phyloP scores from a whole-genome alignment of 768 basidiomycete genomes.

The Phanerochaete sordida region DNA sequence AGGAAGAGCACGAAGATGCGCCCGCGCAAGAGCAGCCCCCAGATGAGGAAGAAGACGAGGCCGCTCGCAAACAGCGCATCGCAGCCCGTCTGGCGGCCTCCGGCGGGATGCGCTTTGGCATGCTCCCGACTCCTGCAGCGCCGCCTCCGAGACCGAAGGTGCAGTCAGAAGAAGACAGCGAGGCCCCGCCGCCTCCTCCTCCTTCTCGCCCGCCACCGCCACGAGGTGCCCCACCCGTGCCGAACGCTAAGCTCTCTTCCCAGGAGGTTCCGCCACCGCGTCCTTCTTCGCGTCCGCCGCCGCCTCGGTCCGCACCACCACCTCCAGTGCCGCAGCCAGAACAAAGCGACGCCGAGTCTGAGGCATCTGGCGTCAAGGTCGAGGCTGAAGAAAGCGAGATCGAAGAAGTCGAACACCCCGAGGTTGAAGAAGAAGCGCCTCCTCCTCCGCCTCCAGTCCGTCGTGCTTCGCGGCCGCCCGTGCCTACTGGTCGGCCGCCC shows the following conservation, averaged over 20 bases:
- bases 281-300: conserved; percentile 13
- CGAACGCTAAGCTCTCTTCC: conserved; percentile 4
- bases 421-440: conserved; percentile 37
- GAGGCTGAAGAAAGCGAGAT: conserved; percentile 73
- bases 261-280: not conserved
- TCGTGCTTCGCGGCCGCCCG: conserved; percentile 19
- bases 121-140: conserved; percentile 36
- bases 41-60: conserved; percentile 53
- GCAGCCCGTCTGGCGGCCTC: conserved; percentile 50
- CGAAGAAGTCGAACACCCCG: conserved; percentile 60
- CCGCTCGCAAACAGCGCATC: conserved; percentile 51
- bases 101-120: conserved; percentile 57
- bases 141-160: conserved; percentile 23
- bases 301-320: conserved; percentile 12
- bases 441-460: conserved; percentile 58
- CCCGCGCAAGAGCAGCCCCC: conserved; percentile 21
- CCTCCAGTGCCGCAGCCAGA: conserved; percentile 24
- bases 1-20: conserved; percentile 14
- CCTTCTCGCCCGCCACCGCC: conserved; percentile 6
- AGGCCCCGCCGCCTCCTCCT: conserved; percentile 11
- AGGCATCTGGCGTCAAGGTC: conserved; percentile 50
- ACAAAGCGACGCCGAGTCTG: conserved; percentile 44
- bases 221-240: conserved; percentile 14
- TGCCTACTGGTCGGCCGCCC: conserved; percentile 21
- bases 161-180: conserved; percentile 10